Percentiles rank a stretch among this genome's conserved stretches.
Conservation (phyloP, 805 yeast species). For the Zygosaccharomyces lentus region DNA sequence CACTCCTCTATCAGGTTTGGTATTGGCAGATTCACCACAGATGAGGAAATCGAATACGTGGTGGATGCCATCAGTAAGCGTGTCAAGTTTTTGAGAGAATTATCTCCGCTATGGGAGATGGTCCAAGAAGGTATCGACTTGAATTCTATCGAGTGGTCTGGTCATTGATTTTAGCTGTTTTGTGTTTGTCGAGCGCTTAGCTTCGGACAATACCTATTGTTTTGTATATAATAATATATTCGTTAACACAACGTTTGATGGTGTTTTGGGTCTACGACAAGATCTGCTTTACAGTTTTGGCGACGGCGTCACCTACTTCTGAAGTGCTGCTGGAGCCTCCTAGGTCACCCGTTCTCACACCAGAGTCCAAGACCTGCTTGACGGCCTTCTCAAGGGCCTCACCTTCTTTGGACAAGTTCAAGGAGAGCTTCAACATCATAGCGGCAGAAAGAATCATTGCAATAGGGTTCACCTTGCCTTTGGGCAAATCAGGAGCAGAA, state of each 20-base stretch:
- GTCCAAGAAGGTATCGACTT: slow-evolving; percentile 97
- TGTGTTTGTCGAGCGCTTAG: not conserved
- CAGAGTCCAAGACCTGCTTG: slow-evolving; percentile 69
- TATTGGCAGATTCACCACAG: slow-evolving; percentile 94
- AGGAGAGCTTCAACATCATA: slow-evolving; percentile 91
- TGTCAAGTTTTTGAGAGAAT: slow-evolving; percentile 84
- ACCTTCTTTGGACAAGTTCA: slow-evolving; percentile 80
- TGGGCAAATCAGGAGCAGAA: slow-evolving; percentile 90
- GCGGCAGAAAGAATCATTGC: slow-evolving; percentile 96
- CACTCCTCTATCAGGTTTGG: slow-evolving; percentile 98
- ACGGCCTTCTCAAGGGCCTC: slow-evolving; percentile 87
- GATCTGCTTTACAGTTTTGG: slow-evolving; percentile 58
- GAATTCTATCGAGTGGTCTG: slow-evolving; percentile 94
- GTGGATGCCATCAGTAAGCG: slow-evolving; percentile 82
- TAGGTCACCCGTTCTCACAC: slow-evolving; percentile 87
- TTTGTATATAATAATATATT: slow-evolving; percentile 5
- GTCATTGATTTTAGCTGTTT: slow-evolving; percentile 56
- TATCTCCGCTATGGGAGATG: slow-evolving; percentile 98
- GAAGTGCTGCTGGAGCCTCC: slow-evolving; percentile 78
- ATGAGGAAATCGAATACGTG: slow-evolving; percentile 92
- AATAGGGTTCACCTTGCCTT: slow-evolving; percentile 87
- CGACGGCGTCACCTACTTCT: slow-evolving; percentile 95
- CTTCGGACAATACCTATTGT: not conserved
- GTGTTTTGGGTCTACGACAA: slow-evolving; percentile 29
- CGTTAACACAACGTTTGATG: slow-evolving; percentile 6